These are phyloP conservation scores for Leptographium galeiforme DNA, from an alignment of 2,329 filamentous ascomycete genomes.

Conservation along the genomic window DNA sequence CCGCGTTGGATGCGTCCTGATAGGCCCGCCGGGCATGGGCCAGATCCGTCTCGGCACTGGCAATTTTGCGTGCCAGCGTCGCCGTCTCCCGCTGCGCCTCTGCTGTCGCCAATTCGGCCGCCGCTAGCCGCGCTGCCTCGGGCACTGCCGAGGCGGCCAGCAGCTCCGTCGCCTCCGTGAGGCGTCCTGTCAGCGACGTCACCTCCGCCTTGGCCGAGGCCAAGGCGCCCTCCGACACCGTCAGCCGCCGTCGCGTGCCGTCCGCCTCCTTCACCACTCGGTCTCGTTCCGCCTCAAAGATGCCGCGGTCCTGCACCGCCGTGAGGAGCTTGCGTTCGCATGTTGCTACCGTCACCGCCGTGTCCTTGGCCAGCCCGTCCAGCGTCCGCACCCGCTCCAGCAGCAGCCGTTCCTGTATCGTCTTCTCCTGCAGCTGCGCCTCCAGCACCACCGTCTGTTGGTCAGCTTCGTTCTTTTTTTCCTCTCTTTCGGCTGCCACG, in stretches of 20 bases:
- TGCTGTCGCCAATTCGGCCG: conserved; percentile 25
- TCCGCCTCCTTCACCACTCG: conserved; percentile 23
- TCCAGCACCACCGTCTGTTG: conserved; percentile 19
- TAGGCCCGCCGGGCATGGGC: conserved; percentile 47
- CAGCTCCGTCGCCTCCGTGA: conserved; percentile 20
- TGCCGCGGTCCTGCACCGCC: conserved; percentile 36
- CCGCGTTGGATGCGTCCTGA: conserved; percentile 39
- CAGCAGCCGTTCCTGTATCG: conserved; percentile 10
- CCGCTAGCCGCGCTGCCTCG: conserved; percentile 24
- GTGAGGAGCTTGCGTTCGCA: conserved; percentile 34
- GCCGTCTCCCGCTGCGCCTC: conserved; percentile 26
- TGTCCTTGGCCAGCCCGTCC: conserved; percentile 31
- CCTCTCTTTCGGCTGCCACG: too few relatives aligned
- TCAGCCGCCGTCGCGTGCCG: conserved; percentile 20
- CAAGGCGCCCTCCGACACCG: conserved; percentile 23
- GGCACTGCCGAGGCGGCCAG: conserved; percentile 24
- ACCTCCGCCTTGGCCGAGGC: conserved; percentile 25
- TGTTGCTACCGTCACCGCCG: conserved; percentile 27
- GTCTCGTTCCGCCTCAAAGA: conserved; percentile 32
- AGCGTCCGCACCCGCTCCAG: conserved; percentile 27
- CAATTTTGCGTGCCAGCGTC: conserved; percentile 24
- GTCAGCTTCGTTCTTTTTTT: background rate
- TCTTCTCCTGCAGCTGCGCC: conserved; percentile 19
- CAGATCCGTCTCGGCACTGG: conserved; percentile 28
- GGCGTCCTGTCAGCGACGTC: conserved; percentile 20